A percentile compares a stretch with the other conserved stretches of the same genome.
Evolutionary conservation across 805 yeast species (phyloP).

Genomic region (Starmerella sp.): DNA sequence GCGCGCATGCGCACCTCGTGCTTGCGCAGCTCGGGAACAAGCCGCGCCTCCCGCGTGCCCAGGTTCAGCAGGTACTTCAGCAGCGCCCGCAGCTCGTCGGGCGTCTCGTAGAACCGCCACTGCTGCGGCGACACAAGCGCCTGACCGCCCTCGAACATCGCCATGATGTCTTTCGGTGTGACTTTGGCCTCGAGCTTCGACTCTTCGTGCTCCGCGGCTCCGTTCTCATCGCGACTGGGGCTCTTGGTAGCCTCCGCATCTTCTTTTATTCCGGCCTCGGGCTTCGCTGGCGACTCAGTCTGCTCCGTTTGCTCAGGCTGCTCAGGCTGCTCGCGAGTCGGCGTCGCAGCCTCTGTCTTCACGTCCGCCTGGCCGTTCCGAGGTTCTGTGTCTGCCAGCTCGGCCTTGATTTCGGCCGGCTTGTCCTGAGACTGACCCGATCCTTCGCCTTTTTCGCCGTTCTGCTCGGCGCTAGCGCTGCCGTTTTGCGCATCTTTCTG

Average conservation of each 20-base stretch:
- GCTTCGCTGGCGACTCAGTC: background rate
- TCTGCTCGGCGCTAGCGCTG: no score
- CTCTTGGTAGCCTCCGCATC: background rate
- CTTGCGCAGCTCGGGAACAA: conserved; percentile 11
- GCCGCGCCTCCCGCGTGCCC: conserved; percentile 20
- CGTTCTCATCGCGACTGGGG: background rate
- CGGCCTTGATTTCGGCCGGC: no score
- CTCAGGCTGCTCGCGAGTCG: no score
- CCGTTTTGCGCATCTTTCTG: no score
- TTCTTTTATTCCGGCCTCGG: background rate
- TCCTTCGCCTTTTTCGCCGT: no score
- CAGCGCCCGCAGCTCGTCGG: conserved; percentile 15
- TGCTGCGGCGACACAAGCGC: conserved; percentile 12
- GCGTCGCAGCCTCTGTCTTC: no score
- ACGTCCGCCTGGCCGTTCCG: no score
- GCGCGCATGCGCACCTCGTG: conserved; percentile 5
- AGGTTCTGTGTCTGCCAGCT: no score
- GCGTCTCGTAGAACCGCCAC: conserved; percentile 23
- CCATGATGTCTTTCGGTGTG: conserved; percentile 13
- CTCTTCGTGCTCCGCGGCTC: no score
- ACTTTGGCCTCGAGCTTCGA: background rate
- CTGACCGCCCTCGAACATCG: conserved; percentile 10
- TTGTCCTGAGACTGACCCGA: no score
- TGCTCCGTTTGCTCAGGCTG: background rate
- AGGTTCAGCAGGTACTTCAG: conserved; percentile 1